Evolutionary conservation across 148 eudicot species (phyloP), one percentile per base, ranked within the genome.

Genomic region (Pharnaceum exiguum): DNA sequence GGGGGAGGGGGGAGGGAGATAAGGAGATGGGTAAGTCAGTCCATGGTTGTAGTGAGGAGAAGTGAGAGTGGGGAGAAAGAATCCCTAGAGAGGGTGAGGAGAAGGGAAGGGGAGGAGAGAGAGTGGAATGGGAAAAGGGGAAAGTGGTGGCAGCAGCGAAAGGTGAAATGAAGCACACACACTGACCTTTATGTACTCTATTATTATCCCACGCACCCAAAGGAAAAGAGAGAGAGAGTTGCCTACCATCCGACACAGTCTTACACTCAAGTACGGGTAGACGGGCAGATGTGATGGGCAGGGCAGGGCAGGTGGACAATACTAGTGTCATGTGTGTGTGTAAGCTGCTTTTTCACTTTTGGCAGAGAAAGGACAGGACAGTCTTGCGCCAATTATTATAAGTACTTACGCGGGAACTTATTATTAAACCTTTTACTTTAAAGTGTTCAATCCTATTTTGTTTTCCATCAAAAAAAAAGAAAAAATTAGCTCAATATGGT

Each of bases 111-210:
- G 30, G 30, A 32, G 39, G 52, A 43, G 55, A 64, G 60, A 71
- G 51, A 38, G 63, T 57, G 33, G 45, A 46, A 72, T 54, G 70
- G 66, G 37, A 51, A 70, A 66, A 71, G 62, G 77, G 62, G 71
- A 29, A 37, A 53, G 62, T 44, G 51, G 51, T 71, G 71, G 59
- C 36, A 47, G 43, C 40, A 44, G 52, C 42, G n/a, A 49, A 39
- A 29, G 35, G 51, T 70, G 46, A 72, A 65, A 69, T 40, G 31
- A 58, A 32, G 17, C 11, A 19, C 24, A 19, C 27, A 15, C 60
- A 23, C 71, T 26, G 44, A 18, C 10, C 15, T 53, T 54, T 52
- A 29, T 17, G 42, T 15, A 47, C 21, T 23, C 58, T 45, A 8
- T 52, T 27, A 42, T 63, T 49, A 52, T 50, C 37, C 43, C 40